Conservation (phyloP, 331 rosid genomes). For the Ulmus americana region DNA sequence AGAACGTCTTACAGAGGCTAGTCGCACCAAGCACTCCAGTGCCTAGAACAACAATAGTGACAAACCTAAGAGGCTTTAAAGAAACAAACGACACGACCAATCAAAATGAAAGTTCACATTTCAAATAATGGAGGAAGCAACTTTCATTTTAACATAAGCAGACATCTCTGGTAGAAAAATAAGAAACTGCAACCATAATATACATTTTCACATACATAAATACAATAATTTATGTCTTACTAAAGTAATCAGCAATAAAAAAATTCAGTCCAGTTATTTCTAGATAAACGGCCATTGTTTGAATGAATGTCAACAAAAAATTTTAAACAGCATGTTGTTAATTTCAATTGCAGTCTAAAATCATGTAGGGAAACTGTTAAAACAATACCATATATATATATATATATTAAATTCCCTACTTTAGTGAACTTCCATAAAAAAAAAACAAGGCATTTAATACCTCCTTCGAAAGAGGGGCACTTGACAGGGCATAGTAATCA, state of each 20-base stretch:
- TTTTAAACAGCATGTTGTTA: no score
- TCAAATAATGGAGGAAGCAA: constrained; percentile 16
- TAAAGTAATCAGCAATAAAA: no score
- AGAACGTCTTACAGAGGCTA: constrained; percentile 98
- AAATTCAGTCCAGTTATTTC: no score
- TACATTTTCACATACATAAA: no score
- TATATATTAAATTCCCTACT: no score
- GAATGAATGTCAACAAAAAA: no score
- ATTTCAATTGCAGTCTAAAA: no score
- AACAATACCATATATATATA: no score
- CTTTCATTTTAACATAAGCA: constrained; percentile 10
- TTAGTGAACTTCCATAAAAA: not conserved
- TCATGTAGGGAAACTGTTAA: no score
- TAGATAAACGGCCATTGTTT: no score
- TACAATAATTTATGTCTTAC: no score
- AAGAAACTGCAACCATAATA: not conserved
- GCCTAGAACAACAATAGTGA: constrained; percentile 61
- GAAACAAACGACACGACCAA: constrained; percentile 23
- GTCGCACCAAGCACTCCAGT: constrained; percentile 99
- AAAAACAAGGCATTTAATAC: constrained; percentile 36
- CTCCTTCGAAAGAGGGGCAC: constrained; percentile 97
- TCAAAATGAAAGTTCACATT: constrained; percentile 18
- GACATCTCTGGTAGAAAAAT: not conserved
- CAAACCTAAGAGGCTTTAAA: constrained; percentile 28
- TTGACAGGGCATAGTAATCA: constrained; percentile 79